These are phyloP conservation scores for Lotus japonicus DNA, from an alignment of 306 rosid species.

Conservation along the genomic window DNA sequence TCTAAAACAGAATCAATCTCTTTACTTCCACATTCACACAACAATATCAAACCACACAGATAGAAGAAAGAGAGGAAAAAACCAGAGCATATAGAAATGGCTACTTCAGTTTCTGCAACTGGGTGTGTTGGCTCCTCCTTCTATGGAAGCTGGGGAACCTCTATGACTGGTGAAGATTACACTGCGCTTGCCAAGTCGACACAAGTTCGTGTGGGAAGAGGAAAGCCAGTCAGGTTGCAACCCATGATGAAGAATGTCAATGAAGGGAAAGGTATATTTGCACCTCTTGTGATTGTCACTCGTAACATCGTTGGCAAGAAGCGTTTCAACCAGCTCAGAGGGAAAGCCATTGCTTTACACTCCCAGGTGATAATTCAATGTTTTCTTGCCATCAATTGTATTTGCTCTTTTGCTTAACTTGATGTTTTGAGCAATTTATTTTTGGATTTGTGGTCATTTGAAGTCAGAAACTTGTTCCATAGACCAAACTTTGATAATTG, in stretches of 20 bases:
- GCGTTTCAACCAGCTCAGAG: conserved; percentile 87
- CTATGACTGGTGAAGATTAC: conserved; percentile 69
- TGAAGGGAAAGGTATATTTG: conserved; percentile 94
- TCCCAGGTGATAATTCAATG: conserved; percentile 58
- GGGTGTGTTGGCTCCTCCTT: conserved; percentile 59
- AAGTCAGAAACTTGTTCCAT: not conserved
- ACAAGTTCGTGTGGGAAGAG: conserved; percentile 45
- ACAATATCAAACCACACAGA: not conserved
- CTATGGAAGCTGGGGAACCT: conserved; percentile 72
- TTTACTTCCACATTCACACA: not conserved
- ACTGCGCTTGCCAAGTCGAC: conserved; percentile 34
- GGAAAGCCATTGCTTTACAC: conserved; percentile 97
- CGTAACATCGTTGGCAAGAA: conserved; percentile 82
- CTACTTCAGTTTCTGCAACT: conserved; percentile 56
- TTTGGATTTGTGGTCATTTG: too few species aligned
- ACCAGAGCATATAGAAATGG: conserved; percentile 35
- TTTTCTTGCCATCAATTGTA: not conserved
- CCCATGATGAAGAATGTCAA: conserved; percentile 95
- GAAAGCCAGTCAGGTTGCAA: conserved; percentile 46
- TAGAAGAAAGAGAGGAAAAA: too few species aligned
- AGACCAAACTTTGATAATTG: not conserved
- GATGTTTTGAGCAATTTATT: not conserved
- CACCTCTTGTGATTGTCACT: conserved; percentile 68
- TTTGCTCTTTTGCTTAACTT: not conserved
- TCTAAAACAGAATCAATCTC: not conserved